Evolutionary conservation across 192 early-diverging fungal genomes (phyloP).

Genomic region (Backusella liffmaniae): DNA sequence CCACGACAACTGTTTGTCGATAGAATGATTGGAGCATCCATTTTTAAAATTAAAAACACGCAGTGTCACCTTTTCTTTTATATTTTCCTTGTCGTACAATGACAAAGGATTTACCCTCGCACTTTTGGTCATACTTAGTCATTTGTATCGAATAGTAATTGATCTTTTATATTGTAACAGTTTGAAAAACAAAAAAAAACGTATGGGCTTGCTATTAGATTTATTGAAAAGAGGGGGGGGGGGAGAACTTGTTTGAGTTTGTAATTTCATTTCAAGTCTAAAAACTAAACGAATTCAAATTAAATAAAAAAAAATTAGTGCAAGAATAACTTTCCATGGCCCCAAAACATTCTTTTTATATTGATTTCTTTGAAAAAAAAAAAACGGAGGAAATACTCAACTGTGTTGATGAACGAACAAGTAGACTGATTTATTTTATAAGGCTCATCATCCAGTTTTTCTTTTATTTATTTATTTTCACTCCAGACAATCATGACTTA

Average conservation of each 20-base stretch:
- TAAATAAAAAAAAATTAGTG: not conserved
- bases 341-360: not conserved
- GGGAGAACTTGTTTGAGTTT: not conserved
- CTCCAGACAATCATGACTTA: not conserved
- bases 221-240: not conserved
- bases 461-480: not conserved
- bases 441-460: not conserved
- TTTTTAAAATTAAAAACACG: constrained; percentile 6
- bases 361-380: not conserved
- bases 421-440: not conserved
- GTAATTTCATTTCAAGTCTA: not conserved
- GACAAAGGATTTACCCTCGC: not conserved
- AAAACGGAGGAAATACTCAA: not conserved
- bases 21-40: not conserved
- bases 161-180: not conserved
- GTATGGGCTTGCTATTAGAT: too few relatives aligned
- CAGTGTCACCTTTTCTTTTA: not conserved
- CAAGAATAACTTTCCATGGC: not conserved
- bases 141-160: not conserved
- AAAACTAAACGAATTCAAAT: not conserved
- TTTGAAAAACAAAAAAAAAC: too few relatives aligned
- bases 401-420: too few relatives aligned
- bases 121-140: not conserved
- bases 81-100: not conserved
- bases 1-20: not conserved